Conservation (phyloP, 148 eudicot genomes). For the Rhododendron williamsianum region DNA sequence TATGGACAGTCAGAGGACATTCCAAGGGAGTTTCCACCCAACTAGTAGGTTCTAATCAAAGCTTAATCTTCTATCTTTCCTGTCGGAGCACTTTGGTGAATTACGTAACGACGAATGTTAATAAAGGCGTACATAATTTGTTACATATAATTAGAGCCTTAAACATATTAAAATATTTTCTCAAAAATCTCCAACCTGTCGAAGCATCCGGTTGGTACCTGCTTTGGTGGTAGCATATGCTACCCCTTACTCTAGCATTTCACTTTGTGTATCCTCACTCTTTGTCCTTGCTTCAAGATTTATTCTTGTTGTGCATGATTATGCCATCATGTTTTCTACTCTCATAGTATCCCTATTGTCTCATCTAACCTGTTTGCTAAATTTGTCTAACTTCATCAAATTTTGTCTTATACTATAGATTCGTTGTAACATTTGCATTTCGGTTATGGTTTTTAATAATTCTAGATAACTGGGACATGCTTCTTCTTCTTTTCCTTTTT, state of each 20-base stretch:
- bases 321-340: background rate
- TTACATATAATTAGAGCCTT: too few species aligned
- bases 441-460: background rate
- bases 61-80: background rate
- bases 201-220: background rate
- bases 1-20: background rate
- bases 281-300: background rate
- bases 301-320: background rate
- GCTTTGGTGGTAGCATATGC: background rate
- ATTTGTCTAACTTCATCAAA: background rate
- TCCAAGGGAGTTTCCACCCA: background rate
- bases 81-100: too few species aligned
- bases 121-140: too few species aligned
- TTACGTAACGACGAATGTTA: too few species aligned
- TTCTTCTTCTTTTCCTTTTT: background rate
- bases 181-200: background rate
- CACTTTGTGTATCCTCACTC: background rate
- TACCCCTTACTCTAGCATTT: background rate
- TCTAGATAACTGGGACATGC: background rate
- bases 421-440: background rate
- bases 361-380: background rate
- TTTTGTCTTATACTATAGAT: background rate
- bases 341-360: background rate
- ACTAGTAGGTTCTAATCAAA: background rate
- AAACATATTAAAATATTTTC: background rate